These are phyloP conservation scores for Curvularia lunata DNA, from an alignment of 2,329 filamentous ascomycete species.

Conservation along the genomic window DNA sequence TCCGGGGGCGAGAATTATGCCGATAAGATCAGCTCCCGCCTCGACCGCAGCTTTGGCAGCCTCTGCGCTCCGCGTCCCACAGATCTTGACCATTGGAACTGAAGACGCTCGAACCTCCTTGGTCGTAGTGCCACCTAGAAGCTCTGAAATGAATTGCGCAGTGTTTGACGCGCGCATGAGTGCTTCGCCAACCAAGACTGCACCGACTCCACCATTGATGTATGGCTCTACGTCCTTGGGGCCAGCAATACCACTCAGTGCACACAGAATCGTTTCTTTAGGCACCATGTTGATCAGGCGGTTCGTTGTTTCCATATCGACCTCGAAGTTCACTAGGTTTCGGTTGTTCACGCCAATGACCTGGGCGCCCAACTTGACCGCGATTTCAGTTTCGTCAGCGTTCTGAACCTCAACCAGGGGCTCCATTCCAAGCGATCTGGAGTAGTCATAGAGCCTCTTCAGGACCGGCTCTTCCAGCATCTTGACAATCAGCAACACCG, in stretches of 20 bases:
- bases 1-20: constrained; percentile 87
- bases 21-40: constrained; percentile 88
- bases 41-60: constrained; percentile 81
- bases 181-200: constrained; percentile 92
- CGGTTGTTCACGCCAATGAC: constrained; percentile 98
- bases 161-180: constrained; percentile 91
- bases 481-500: constrained; percentile 94
- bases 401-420: constrained; percentile 97
- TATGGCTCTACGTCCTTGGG: constrained; percentile 88
- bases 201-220: constrained; percentile 86
- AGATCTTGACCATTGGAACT: constrained; percentile 81
- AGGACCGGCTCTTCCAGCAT: constrained; percentile 84
- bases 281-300: constrained; percentile 87
- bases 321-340: constrained; percentile 94
- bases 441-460: constrained; percentile 84
- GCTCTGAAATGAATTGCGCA: constrained; percentile 78
- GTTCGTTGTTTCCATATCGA: constrained; percentile 90
- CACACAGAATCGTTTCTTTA: constrained; percentile 85
- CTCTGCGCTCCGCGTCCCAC: constrained; percentile 83
- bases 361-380: constrained; percentile 83
- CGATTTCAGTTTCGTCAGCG: constrained; percentile 87
- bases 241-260: constrained; percentile 90
- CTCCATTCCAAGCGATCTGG: constrained; percentile 90
- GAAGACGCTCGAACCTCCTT: constrained; percentile 33
- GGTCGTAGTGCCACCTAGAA: constrained; percentile 68